A percentile compares a stretch with the other conserved stretches of the same genome.
Conservation (phyloP, 2,329 filamentous ascomycete species). For the Tolypocladium pustulatum region DNA sequence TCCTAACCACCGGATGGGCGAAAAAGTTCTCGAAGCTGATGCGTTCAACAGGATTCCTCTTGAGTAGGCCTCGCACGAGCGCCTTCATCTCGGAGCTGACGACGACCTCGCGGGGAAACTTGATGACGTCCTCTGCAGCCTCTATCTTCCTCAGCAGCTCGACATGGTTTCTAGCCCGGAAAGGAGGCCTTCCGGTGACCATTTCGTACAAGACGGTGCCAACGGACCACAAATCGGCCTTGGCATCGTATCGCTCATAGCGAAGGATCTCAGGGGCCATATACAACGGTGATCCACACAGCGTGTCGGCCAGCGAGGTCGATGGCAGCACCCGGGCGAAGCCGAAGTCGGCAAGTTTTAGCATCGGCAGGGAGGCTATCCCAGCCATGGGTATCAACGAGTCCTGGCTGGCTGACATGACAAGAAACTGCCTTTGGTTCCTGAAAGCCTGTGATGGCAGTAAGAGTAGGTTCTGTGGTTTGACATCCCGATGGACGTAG, state of each 20-base stretch:
- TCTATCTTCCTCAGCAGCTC: conserved; percentile 90
- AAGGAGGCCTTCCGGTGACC: conserved; percentile 82
- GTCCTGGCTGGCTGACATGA: conserved; percentile 67
- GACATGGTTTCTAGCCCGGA: conserved; percentile 87
- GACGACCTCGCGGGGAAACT: conserved; percentile 63
- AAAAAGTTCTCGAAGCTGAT: conserved; percentile 85
- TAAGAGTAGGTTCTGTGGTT: conserved; percentile 89
- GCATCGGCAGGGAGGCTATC: conserved; percentile 77
- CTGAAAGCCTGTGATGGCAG: conserved; percentile 71
- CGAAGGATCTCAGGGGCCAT: conserved; percentile 97
- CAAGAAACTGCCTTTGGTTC: conserved; percentile 40
- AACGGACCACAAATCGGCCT: conserved; percentile 95
- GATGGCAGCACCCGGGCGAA: conserved; percentile 87
- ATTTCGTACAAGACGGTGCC: conserved; percentile 95
- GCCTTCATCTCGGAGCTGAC: conserved; percentile 69
- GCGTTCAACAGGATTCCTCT: conserved; percentile 74
- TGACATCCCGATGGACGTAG: conserved; percentile 93
- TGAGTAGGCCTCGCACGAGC: conserved; percentile 70
- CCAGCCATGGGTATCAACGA: conserved; percentile 74
- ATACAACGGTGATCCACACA: conserved; percentile 93
- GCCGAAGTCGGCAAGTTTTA: conserved; percentile 98
- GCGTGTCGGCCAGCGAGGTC: conserved; percentile 86
- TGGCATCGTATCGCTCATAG: conserved; percentile 95
- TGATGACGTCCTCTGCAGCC: conserved; percentile 73
- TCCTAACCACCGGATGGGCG: conserved; percentile 58